Evolutionary conservation across 2,329 filamentous ascomycete genomes (phyloP).

Genomic region (Penicillium oxalicum): DNA sequence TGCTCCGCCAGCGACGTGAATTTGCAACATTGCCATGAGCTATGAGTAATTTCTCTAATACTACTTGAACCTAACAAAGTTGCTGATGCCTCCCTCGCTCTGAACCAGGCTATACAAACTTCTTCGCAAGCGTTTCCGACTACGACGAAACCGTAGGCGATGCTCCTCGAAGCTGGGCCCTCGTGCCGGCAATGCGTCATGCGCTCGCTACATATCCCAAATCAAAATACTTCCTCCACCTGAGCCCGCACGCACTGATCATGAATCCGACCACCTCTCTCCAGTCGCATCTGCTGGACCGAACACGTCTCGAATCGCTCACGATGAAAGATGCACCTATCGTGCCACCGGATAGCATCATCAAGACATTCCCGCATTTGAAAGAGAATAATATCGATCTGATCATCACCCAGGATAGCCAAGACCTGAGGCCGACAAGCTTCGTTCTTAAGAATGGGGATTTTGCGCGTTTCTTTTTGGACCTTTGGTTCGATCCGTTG

Average conservation of each 20-base stretch:
- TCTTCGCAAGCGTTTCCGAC: constrained; percentile 70
- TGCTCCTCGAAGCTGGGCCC: constrained; percentile 48
- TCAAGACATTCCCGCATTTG: constrained; percentile 86
- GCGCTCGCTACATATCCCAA: constrained; percentile 75
- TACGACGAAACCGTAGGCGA: constrained; percentile 51
- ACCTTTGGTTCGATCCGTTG: constrained; percentile 92
- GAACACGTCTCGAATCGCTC: constrained; percentile 60
- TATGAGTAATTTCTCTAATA: no score
- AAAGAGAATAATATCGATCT: constrained; percentile 72
- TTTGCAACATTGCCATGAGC: no score
- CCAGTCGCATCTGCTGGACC: constrained; percentile 63
- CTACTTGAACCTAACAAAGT: no score
- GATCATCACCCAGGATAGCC: constrained; percentile 75
- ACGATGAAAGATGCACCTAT: constrained; percentile 85
- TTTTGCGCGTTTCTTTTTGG: constrained; percentile 87
- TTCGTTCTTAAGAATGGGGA: constrained; percentile 77
- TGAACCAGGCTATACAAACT: constrained; percentile 69
- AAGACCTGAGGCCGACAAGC: constrained; percentile 69
- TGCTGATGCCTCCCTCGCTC: neutral
- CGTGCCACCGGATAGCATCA: constrained; percentile 92
- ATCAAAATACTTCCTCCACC: constrained; percentile 76
- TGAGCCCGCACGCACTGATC: constrained; percentile 79
- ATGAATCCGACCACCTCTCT: constrained; percentile 72
- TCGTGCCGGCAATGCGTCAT: constrained; percentile 80
- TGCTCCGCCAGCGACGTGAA: no score